Percentiles rank a stretch among this genome's conserved stretches.
phyloP scores from a whole-genome alignment of 768 basidiomycete species.

The Tulasnella sp. region DNA sequence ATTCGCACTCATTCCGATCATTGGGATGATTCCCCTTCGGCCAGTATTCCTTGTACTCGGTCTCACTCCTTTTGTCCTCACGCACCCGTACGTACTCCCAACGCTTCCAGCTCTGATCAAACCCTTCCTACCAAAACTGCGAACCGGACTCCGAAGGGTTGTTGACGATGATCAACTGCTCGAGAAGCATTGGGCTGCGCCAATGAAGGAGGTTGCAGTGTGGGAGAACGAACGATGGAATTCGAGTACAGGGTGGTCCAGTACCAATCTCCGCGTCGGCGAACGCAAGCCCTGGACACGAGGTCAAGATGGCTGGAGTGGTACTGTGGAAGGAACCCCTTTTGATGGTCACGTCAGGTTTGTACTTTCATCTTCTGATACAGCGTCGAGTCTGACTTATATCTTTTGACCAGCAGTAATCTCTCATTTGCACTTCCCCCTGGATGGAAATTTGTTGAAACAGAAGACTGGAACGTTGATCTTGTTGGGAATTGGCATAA shows the following conservation, averaged over 20 bases:
- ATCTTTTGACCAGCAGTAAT: constrained; percentile 43
- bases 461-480: constrained; percentile 68
- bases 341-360: constrained; percentile 47
- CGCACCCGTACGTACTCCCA: constrained; percentile 35
- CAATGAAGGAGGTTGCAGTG: constrained; percentile 54
- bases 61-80: constrained; percentile 37
- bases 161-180: constrained; percentile 54
- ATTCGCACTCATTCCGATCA: constrained; percentile 23
- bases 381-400: background rate
- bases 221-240: constrained; percentile 70
- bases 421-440: constrained; percentile 64
- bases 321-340: constrained; percentile 27
- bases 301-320: constrained; percentile 58
- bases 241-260: constrained; percentile 19
- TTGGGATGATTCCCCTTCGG: constrained; percentile 29
- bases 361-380: constrained; percentile 21
- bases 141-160: constrained; percentile 24
- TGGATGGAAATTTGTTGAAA: constrained; percentile 61
- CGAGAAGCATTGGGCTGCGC: constrained; percentile 50
- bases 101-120: constrained; percentile 26
- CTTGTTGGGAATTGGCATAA: constrained; percentile 43
- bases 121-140: constrained; percentile 19
- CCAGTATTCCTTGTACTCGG: constrained; percentile 42
- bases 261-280: constrained; percentile 24
- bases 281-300: constrained; percentile 61